Evolutionary conservation across 345 rosid genomes (phyloP), one percentile per base, ranked within the genome.

Genomic region (Citrus mangshanensis): DNA sequence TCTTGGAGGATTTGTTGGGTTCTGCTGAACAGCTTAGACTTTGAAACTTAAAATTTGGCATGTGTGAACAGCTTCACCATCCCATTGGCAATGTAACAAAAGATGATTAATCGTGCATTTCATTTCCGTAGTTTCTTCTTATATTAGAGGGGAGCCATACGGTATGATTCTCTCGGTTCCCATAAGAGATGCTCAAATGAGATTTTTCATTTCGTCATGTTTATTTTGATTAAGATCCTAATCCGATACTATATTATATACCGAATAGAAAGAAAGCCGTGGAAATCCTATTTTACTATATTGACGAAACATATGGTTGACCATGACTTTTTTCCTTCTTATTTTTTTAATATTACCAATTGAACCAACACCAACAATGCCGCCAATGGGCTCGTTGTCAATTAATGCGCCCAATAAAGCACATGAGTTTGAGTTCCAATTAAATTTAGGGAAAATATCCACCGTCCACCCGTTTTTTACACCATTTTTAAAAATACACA

Each of bases 381-480:
- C 49, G 14, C 6, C 35, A 34, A 34, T 5, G 35, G 35, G 35
- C 1, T 34, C 6, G 6, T 34, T 34, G 6, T 4, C 35, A 34
- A 34, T 5, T 35, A 35, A 34, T 5, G 0, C 1, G 37, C 6
- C 37, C 37, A 34, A 34, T 5, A 34, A 34, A 1, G 37, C 37
- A 1, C 6, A 34, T 34, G 6, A 34, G 7, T 35, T 35, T 6
- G 7, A 35, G 37, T 35, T 0, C 0, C 0, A 35, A 0, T 1
- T 5, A 34, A 5, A 1, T 5, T 34, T 35, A 35, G n/a, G n/a
- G n/a, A n/a, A n/a, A n/a, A n/a, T n/a, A n/a, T n/a, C n/a, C n/a
- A n/a, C n/a, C n/a, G n/a, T n/a, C n/a, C n/a, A n/a, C n/a, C n/a
- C n/a, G n/a, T n/a, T n/a, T n/a, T n/a, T n/a, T n/a, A n/a, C n/a